A percentile compares a stretch with the other conserved stretches of the same genome.
These are phyloP conservation scores for Silybum marianum DNA, from an alignment of 129 eudicot species.

Conservation along the genomic window DNA sequence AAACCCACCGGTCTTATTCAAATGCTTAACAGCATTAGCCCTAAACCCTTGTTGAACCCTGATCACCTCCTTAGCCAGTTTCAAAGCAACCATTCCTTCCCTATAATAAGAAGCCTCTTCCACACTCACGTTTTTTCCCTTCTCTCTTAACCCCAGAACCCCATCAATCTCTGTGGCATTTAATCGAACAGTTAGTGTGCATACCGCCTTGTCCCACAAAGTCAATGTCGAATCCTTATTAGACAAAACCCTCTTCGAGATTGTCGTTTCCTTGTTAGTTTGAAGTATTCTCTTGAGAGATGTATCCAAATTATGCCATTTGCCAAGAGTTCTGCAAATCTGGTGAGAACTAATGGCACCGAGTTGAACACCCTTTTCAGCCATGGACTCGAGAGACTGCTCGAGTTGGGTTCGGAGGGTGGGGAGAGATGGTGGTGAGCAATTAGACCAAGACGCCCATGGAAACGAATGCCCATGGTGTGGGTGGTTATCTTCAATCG, in stretches of 20 bases:
- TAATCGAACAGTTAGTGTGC: conserved; percentile 48
- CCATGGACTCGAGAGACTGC: conserved; percentile 65
- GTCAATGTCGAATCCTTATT: conserved; percentile 27
- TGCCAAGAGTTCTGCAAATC: conserved; percentile 55
- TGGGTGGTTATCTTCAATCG: conserved; percentile 64
- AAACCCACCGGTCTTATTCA: conserved; percentile 78
- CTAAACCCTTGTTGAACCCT: conserved; percentile 79
- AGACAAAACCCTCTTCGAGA: conserved; percentile 21
- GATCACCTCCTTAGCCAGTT: conserved; percentile 85
- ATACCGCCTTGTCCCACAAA: conserved; percentile 83
- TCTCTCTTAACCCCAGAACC: conserved; percentile 40
- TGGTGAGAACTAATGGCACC: conserved; percentile 75
- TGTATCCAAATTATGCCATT: conserved; percentile 69
- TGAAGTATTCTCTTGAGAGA: conserved; percentile 46
- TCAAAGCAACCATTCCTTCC: conserved; percentile 78
- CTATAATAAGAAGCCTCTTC: conserved; percentile 57
- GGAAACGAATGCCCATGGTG: conserved; percentile 69
- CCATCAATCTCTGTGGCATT: conserved; percentile 50
- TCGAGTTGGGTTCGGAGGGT: conserved; percentile 59
- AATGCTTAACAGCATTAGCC: conserved; percentile 64
- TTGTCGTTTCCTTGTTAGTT: not conserved
- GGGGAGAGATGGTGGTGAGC: conserved; percentile 53
- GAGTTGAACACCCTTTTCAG: conserved; percentile 51
- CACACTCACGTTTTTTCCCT: conserved; percentile 40
- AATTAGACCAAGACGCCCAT: conserved; percentile 79